These are phyloP conservation scores for Serpula lacrymans DNA, from an alignment of 768 basidiomycete species.

Conservation along the genomic window DNA sequence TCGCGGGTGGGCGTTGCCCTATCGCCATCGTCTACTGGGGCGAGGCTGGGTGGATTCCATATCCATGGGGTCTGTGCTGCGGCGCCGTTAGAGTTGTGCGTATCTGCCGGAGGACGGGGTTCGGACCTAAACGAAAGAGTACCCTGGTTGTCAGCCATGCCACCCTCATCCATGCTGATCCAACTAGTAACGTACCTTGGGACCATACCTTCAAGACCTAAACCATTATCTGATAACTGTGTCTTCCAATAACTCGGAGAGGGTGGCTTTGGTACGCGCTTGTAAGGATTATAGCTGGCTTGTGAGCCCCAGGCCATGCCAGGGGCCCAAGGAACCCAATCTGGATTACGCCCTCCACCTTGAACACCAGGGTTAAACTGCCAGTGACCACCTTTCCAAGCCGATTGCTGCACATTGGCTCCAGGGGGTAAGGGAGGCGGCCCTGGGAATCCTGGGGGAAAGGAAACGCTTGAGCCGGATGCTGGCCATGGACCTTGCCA, in stretches of 20 bases:
- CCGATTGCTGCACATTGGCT: conserved; percentile 37
- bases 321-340: conserved; percentile 29
- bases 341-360: conserved; percentile 24
- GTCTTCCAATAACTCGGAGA: conserved; percentile 65
- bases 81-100: conserved; percentile 29
- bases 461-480: conserved; percentile 15
- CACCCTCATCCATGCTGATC: background rate
- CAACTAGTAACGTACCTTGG: conserved; percentile 45
- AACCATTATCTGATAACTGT: conserved; percentile 55
- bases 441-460: conserved; percentile 34
- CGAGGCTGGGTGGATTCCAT: conserved; percentile 57
- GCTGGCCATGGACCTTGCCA: conserved; percentile 39
- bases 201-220: conserved; percentile 65
- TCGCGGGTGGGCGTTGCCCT: conserved; percentile 7
- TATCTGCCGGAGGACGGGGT: conserved; percentile 28
- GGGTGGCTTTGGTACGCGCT: conserved; percentile 56
- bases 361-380: conserved; percentile 44
- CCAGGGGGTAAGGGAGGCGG: conserved; percentile 58
- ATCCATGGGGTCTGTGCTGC: conserved; percentile 66
- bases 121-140: conserved; percentile 7
- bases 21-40: conserved; percentile 27
- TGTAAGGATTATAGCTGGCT: conserved; percentile 55
- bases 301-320: conserved; percentile 20
- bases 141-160: no score
- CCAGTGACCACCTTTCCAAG: conserved; percentile 56